phyloP scores from a whole-genome alignment of 495 filamentous ascomycete genomes.

The Penicillium antarcticum region DNA sequence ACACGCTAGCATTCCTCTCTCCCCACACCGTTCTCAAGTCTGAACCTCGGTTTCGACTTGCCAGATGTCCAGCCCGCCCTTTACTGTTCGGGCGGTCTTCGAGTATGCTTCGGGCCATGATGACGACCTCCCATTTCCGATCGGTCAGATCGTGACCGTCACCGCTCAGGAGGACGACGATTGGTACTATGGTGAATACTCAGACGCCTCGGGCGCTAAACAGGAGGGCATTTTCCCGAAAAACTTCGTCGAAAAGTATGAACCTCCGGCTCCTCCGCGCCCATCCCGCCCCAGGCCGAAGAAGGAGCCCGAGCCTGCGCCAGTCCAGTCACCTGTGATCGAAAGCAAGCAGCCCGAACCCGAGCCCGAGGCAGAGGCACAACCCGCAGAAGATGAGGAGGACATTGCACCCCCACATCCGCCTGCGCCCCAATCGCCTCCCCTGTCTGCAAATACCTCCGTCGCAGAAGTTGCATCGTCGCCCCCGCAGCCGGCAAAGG shows the following conservation, averaged over 20 bases:
- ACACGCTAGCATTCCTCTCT: conserved; percentile 19
- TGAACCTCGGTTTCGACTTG: conserved; percentile 23
- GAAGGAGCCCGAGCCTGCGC: conserved; percentile 58
- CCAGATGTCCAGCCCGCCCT: conserved; percentile 74
- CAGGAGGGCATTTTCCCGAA: conserved; percentile 90
- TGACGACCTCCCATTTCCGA: conserved; percentile 84
- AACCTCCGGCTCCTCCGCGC: conserved; percentile 84
- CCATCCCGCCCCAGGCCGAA: conserved; percentile 73
- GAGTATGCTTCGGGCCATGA: conserved; percentile 89
- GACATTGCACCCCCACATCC: conserved; percentile 41
- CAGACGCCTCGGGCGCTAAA: conserved; percentile 66
- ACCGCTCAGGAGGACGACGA: conserved; percentile 88
- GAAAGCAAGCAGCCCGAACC: conserved; percentile 31
- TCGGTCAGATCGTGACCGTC: conserved; percentile 89
- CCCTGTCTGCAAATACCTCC: conserved; percentile 10
- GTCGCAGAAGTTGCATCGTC: conserved; percentile 22
- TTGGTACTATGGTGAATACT: conserved; percentile 93
- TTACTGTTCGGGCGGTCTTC: conserved; percentile 93
- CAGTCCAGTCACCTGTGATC: conserved; percentile 29
- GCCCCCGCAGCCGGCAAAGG: conserved; percentile 26
- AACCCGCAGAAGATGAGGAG: conserved; percentile 15
- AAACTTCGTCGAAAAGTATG: conserved; percentile 95
- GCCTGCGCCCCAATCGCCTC: conserved; percentile 34
- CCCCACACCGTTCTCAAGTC: conserved; percentile 18
- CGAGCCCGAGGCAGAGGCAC: conserved; percentile 38